A percentile compares a stretch with the other conserved stretches of the same genome.
Evolutionary conservation across 495 filamentous ascomycete genomes (phyloP).

Genomic region (Tuber brumale): DNA sequence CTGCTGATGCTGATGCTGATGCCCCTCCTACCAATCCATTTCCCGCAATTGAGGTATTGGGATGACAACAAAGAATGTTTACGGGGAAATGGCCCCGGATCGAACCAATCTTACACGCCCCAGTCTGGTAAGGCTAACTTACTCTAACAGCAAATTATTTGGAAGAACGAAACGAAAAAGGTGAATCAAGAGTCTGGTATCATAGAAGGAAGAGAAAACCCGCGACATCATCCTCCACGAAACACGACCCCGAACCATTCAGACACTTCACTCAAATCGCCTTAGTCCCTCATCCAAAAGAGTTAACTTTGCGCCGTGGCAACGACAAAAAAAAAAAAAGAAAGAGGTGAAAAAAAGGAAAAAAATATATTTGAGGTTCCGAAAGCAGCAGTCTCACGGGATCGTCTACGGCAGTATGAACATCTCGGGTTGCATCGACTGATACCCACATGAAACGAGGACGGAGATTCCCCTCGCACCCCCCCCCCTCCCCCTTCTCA

Average conservation of each 20-base stretch:
- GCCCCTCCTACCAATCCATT: neutral
- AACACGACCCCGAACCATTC: conserved; percentile 17
- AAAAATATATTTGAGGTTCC: conserved; percentile 15
- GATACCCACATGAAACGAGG: conserved; percentile 37
- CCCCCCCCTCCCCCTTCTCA: neutral
- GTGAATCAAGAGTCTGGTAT: neutral
- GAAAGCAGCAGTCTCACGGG: conserved; percentile 34
- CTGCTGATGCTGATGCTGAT: neutral
- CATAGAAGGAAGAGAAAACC: conserved; percentile 2
- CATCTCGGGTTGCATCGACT: conserved; percentile 30
- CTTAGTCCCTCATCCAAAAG: conserved; percentile 15
- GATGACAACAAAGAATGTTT: neutral
- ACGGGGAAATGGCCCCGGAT: neutral
- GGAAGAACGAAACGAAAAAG: neutral
- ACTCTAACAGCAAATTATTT: neutral
- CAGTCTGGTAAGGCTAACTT: neutral
- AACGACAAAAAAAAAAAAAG: conserved; percentile 5
- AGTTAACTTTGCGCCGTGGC: conserved; percentile 12
- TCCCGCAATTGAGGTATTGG: neutral
- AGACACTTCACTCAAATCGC: conserved; percentile 7
- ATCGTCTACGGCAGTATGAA: conserved; percentile 9
- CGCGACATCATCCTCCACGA: conserved; percentile 16
- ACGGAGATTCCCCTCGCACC: conserved; percentile 23
- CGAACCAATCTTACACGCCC: neutral
- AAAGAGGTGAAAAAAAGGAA: neutral